Percentiles rank a stretch among this genome's conserved stretches.
Conservation (phyloP, 371 early-diverging fungal genomes). For the Mortierella sp. region DNA sequence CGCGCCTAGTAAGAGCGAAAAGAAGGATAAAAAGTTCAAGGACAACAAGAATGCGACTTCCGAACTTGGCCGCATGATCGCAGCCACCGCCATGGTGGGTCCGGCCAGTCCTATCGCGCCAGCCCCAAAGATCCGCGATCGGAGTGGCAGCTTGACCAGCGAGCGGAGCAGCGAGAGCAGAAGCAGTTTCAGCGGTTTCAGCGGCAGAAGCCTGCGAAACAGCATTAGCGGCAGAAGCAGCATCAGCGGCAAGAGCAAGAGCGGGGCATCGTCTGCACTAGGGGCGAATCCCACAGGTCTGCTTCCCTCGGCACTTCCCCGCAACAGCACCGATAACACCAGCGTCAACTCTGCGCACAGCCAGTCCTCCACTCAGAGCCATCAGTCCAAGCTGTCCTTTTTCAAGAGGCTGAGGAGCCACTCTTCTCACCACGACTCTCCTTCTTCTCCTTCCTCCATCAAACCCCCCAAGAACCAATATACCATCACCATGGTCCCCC, state of each 20-base stretch:
- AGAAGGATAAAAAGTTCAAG: conserved; percentile 2
- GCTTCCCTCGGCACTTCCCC: conserved; percentile 18
- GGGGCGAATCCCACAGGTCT: no score
- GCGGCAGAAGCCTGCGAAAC: no score
- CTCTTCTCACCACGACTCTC: conserved; percentile 8
- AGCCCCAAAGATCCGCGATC: conserved; percentile 8
- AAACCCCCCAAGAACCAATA: conserved; percentile 15
- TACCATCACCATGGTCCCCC: conserved; percentile 42
- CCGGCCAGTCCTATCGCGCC: not conserved
- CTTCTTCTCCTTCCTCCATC: conserved; percentile 5
- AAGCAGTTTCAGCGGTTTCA: no score
- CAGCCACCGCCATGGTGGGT: not conserved
- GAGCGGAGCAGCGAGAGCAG: conserved; percentile 6
- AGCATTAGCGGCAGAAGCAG: conserved; percentile 11
- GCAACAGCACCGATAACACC: conserved; percentile 19
- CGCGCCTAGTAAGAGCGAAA: not conserved
- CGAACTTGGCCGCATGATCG: conserved; percentile 9
- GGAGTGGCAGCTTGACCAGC: conserved; percentile 27
- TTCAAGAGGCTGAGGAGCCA: conserved; percentile 16
- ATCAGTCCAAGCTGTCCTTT: conserved; percentile 19
- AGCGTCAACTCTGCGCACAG: conserved; percentile 9
- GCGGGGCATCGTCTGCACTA: no score
- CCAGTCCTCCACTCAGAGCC: conserved; percentile 11
- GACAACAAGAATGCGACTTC: conserved; percentile 3
- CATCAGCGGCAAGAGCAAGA: conserved; percentile 3